Percentiles rank a stretch among this genome's conserved stretches.
Conservation (phyloP, 345 rosid species). For the Laguncularia racemosa region DNA sequence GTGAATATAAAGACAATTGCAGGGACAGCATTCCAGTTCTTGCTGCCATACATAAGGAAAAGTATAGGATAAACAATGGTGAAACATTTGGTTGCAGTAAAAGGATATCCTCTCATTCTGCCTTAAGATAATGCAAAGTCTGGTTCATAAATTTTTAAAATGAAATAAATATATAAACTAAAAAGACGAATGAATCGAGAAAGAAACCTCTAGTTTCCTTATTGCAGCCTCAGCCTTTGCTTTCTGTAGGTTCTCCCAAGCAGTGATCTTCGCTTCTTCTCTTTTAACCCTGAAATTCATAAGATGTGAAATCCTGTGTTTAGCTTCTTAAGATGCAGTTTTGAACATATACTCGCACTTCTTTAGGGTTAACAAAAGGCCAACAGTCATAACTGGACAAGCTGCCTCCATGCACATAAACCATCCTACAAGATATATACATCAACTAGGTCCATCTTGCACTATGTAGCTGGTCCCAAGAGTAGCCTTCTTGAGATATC, state of each 20-base stretch:
- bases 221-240: conserved; percentile 97
- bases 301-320: neutral
- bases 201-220: conserved; percentile 78
- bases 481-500: too few species aligned
- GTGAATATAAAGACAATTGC: too few species aligned
- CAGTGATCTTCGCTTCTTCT: conserved; percentile 84
- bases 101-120: neutral
- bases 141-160: neutral
- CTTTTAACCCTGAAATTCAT: conserved; percentile 47
- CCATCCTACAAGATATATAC: too few species aligned
- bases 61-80: neutral
- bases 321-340: too few species aligned
- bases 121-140: conserved; percentile 1
- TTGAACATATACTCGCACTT: too few species aligned
- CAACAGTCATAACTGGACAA: too few species aligned
- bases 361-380: too few species aligned
- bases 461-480: too few species aligned
- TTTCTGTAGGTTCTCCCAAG: conserved; percentile 98
- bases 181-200: neutral
- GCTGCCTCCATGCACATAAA: too few species aligned
- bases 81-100: neutral
- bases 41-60: neutral
- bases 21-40: too few species aligned
- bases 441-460: too few species aligned
- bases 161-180: conserved; percentile 13